Evolutionary conservation across 306 rosid species (phyloP).

Genomic region (Sicyos baderoa): DNA sequence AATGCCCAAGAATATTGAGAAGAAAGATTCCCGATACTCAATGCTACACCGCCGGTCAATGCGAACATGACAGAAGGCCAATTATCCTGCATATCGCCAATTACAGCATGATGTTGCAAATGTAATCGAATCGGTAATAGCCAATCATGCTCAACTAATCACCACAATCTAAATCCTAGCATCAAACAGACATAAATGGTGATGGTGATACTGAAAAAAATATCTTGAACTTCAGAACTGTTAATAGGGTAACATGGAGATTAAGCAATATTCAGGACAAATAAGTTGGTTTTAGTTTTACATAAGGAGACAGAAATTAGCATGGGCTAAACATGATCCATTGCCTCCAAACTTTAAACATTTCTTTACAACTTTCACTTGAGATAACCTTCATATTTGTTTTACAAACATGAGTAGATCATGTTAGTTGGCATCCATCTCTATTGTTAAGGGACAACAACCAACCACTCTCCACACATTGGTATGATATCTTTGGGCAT

Average conservation of each 20-base stretch:
- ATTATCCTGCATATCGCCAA: slow-evolving; percentile 45
- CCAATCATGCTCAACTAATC: neutral
- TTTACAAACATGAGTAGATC: too few species aligned
- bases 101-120: neutral
- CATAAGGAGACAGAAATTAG: neutral
- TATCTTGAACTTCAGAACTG: neutral
- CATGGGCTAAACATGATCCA: neutral
- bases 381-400: neutral
- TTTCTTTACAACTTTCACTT: neutral
- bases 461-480: too few species aligned
- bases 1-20: slow-evolving; percentile 84
- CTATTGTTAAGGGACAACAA: neutral
- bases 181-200: neutral
- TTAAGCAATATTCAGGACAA: neutral
- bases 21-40: slow-evolving; percentile 68
- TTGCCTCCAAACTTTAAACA: neutral
- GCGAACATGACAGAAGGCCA: slow-evolving; percentile 77
- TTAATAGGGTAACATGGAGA: neutral
- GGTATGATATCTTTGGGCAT: too few species aligned
- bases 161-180: neutral
- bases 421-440: too few species aligned
- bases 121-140: neutral
- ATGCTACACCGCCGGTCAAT: slow-evolving; percentile 71
- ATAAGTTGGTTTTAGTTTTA: neutral
- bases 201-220: neutral